These are phyloP conservation scores for Populus trichocarpa DNA, from an alignment of 441 rosid genomes.

Conservation along the genomic window DNA sequence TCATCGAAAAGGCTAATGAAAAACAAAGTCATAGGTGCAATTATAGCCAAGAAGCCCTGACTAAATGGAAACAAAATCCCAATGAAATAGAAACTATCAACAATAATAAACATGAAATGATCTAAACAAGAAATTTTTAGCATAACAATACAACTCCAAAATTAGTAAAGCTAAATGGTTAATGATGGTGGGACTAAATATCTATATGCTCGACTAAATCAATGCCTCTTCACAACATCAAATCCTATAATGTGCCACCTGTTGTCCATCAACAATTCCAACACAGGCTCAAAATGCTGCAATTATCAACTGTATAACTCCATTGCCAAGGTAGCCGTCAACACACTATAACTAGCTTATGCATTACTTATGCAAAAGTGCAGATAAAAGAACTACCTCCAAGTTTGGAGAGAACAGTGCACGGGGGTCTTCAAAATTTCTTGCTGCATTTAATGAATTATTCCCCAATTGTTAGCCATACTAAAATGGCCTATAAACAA, in stretches of 20 bases:
- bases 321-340: neutral
- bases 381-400: neutral
- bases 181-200: neutral
- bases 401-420: neutral
- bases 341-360: neutral
- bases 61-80: neutral
- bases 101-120: too few species aligned
- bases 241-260: neutral
- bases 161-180: too few species aligned
- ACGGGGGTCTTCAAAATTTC: neutral
- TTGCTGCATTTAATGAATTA: neutral
- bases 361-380: neutral
- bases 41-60: neutral
- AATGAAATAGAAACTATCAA: too few species aligned
- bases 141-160: too few species aligned
- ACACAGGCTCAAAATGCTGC: neutral
- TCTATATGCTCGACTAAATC: neutral
- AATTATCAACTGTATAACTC: neutral
- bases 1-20: neutral
- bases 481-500: neutral
- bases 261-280: neutral
- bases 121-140: too few species aligned
- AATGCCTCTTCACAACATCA: neutral
- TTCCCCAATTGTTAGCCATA: neutral
- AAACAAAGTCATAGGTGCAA: neutral